Conservation (phyloP, 1,284 basidiomycete species). For the Tilletia caries region DNA sequence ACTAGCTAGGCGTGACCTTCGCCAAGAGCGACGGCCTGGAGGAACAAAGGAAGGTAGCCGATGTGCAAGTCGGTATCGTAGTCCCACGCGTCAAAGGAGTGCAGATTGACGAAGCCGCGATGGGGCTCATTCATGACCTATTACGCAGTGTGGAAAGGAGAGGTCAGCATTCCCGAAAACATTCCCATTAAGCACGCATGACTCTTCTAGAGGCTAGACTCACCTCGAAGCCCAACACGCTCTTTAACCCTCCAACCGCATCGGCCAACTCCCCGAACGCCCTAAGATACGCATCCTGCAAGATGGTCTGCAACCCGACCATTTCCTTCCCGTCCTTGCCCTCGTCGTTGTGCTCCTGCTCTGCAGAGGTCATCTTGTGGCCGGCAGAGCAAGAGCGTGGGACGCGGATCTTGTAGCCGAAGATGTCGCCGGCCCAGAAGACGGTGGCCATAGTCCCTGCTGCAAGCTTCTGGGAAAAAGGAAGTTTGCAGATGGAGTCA, state of each 20-base stretch:
- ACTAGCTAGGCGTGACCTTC: conserved; percentile 53
- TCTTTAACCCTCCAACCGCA: conserved; percentile 69
- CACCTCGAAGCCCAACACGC: conserved; percentile 80
- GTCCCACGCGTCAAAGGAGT: conserved; percentile 79
- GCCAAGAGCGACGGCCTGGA: conserved; percentile 45
- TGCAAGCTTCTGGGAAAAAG: conserved; percentile 38
- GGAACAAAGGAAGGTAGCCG: conserved; percentile 61
- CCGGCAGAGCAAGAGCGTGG: background rate
- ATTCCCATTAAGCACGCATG: background rate
- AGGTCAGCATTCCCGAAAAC: background rate
- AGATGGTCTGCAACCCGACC: conserved; percentile 68
- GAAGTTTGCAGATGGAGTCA: no score
- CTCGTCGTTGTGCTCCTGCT: no score
- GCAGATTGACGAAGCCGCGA: conserved; percentile 78
- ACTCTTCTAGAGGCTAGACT: no score
- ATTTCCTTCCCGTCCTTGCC: conserved; percentile 25
- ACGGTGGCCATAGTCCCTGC: conserved; percentile 55
- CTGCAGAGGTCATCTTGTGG: no score
- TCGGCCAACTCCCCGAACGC: conserved; percentile 71
- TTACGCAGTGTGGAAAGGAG: background rate
- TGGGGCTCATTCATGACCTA: conserved; percentile 86
- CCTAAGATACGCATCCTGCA: conserved; percentile 77
- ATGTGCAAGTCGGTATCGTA: conserved; percentile 90
- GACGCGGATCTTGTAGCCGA: conserved; percentile 66
- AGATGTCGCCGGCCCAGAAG: conserved; percentile 59